phyloP scores from a whole-genome alignment of 768 basidiomycete species.

The Pulveroboletus sp. region DNA sequence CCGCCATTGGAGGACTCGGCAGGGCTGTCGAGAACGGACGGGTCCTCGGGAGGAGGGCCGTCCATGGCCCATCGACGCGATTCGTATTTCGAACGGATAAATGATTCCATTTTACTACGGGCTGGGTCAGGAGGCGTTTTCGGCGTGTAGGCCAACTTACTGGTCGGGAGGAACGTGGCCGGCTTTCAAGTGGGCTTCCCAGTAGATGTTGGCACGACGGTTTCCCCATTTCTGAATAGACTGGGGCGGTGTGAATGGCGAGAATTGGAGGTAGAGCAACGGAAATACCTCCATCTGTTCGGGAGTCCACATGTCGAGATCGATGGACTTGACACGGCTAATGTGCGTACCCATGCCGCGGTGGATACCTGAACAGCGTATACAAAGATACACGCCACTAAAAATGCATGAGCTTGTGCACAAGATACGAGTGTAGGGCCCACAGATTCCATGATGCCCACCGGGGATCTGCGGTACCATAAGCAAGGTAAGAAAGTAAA shows the following conservation, averaged over 20 bases:
- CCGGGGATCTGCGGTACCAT: constrained; percentile 67
- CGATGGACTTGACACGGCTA: constrained; percentile 94
- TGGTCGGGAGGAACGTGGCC: constrained; percentile 95
- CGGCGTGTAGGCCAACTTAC: constrained; percentile 47
- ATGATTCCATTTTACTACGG: constrained; percentile 93
- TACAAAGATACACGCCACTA: constrained; percentile 93
- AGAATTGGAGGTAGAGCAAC: constrained; percentile 12
- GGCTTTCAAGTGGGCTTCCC: constrained; percentile 92
- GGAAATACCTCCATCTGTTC: constrained; percentile 87
- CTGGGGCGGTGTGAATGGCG: constrained; percentile 31
- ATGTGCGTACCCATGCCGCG: constrained; percentile 99
- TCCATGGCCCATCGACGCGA: constrained; percentile 89
- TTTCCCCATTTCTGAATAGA: constrained; percentile 96
- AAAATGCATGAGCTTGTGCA: constrained; percentile 1
- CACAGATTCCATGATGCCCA: constrained; percentile 99
- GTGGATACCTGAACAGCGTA: constrained; percentile 96
- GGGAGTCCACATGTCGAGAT: constrained; percentile 96
- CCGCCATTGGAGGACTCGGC: constrained; percentile 11
- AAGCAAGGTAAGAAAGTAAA: neutral
- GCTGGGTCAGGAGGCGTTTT: neutral
- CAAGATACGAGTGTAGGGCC: constrained; percentile 18
- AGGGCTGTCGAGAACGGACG: constrained; percentile 64
- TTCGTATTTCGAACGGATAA: constrained; percentile 97
- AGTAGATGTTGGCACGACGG: constrained; percentile 86
- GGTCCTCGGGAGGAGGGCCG: constrained; percentile 82